These are phyloP conservation scores for Scytalidium lignicola DNA, from an alignment of 2,329 filamentous ascomycete species.

Conservation along the genomic window DNA sequence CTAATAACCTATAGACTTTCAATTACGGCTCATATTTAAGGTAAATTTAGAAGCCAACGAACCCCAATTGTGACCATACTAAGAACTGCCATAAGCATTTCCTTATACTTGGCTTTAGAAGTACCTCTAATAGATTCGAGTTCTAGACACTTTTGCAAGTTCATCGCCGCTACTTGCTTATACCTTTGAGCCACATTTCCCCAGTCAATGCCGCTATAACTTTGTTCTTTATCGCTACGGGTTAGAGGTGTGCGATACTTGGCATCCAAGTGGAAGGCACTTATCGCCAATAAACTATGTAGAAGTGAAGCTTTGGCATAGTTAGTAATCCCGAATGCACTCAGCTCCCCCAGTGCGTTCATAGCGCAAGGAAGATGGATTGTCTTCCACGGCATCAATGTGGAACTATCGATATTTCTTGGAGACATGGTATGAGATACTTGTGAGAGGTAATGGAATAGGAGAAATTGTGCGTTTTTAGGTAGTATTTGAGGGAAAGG, in stretches of 20 bases:
- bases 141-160: background rate
- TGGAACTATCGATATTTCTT: slow-evolving; percentile 3
- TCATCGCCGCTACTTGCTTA: background rate
- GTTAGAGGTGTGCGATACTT: background rate
- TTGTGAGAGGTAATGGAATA: slow-evolving; percentile 3
- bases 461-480: background rate
- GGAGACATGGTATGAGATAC: slow-evolving; percentile 12
- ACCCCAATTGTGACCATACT: slow-evolving; percentile 15
- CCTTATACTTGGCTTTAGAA: slow-evolving; percentile 11
- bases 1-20: slow-evolving; percentile 7
- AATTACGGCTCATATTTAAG: background rate
- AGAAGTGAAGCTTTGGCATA: slow-evolving; percentile 11
- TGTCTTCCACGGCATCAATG: slow-evolving; percentile 9
- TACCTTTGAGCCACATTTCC: background rate
- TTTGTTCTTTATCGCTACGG: background rate
- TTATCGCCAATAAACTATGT: slow-evolving; percentile 11
- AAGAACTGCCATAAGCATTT: slow-evolving; percentile 10
- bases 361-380: slow-evolving; percentile 14
- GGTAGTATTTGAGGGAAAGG: background rate
- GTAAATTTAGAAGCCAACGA: background rate
- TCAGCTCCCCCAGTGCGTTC: slow-evolving; percentile 10
- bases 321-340: slow-evolving; percentile 9
- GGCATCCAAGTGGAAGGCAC: slow-evolving; percentile 8
- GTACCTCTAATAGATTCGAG: background rate
- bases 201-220: background rate